Evolutionary conservation across 1,284 basidiomycete genomes (phyloP), one percentile per base, ranked within the genome.

Genomic region (Tetrapyrgos nigripes): DNA sequence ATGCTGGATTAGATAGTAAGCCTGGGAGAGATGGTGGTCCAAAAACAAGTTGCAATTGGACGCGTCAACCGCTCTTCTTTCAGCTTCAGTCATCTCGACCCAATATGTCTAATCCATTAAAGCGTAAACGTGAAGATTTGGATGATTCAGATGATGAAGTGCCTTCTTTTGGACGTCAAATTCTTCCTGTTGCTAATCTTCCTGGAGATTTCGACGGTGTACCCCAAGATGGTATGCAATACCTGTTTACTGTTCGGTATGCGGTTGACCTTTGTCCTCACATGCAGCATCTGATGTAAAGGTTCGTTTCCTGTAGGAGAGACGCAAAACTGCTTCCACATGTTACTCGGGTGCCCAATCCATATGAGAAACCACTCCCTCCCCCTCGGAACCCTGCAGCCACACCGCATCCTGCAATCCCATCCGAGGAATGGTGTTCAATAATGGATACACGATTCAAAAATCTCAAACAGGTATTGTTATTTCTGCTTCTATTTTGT

Each of bases 211-310:
- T 87, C 68, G 74, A 84, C 61, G 85, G 81, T 24, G 81, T 81
- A 53, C 92, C 92, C 1, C 72, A 75, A 66, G 88, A 94, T 72
- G 92, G 92, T 2, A 66, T 90, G 80, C 83, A 94, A 68, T 94
- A 94, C 70, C 78, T 94, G 33, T 93, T 93, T 71, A 85, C 85
- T 53, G 92, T 94, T 52, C 83, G 91, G 91, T 91, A 63, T 55
- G 76, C 64, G 29, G 28, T 56, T 46, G 29, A 59, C 19, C 21
- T 40, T 63, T 44, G 63, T 56, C 52, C 35, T 35, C 28, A 35
- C 19, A 40, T 23, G 61, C 48, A 47, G 53, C 23, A 48, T 48
- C 40, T 61, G 24, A 63, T 50, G 43, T 40, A 33, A 19, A 35
- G n/a, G n/a, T 4, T 35, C 1, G 17, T 13, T 57, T 27, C 9